These are phyloP conservation scores for Casuarina glauca DNA, from an alignment of 306 rosid species.

Conservation along the genomic window DNA sequence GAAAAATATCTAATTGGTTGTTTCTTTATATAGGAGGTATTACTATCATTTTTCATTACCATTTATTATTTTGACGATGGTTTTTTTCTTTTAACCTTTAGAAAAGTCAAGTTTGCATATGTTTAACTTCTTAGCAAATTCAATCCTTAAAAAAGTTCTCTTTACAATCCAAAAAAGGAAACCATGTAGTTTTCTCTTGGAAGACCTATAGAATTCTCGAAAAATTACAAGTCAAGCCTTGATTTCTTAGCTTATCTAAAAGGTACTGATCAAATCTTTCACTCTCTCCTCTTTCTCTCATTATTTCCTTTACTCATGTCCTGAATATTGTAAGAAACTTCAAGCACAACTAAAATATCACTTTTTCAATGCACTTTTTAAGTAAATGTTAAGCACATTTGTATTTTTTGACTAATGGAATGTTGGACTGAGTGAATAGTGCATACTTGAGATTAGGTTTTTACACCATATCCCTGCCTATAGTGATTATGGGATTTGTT, in stretches of 20 bases:
- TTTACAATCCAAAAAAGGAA: conserved; percentile 86
- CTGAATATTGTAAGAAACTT: not conserved
- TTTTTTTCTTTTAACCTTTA: conserved; percentile 33
- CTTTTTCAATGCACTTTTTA: too few relatives aligned
- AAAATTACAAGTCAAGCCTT: conserved; percentile 42
- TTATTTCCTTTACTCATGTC: not conserved
- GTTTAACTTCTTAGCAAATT: conserved; percentile 93
- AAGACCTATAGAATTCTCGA: conserved; percentile 87
- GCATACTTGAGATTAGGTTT: too few relatives aligned
- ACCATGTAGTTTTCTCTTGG: conserved; percentile 98
- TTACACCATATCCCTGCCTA: too few relatives aligned
- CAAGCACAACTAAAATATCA: too few relatives aligned
- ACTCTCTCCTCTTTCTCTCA: conserved; percentile 5
- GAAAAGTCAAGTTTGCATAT: conserved; percentile 97
- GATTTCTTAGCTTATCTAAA: conserved; percentile 46
- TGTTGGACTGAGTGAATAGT: too few relatives aligned
- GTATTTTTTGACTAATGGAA: too few relatives aligned
- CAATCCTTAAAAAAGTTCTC: conserved; percentile 91
- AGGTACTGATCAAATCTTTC: conserved; percentile 46
- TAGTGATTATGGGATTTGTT: too few relatives aligned
- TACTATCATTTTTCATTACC: conserved; percentile 9
- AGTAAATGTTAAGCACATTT: too few relatives aligned
- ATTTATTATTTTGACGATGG: conserved; percentile 14
- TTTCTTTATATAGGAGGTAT: not conserved
- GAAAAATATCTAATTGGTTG: not conserved